Base-by-base conservation (phyloP, 331 rosid species). In the Acacia concinna region DNA sequence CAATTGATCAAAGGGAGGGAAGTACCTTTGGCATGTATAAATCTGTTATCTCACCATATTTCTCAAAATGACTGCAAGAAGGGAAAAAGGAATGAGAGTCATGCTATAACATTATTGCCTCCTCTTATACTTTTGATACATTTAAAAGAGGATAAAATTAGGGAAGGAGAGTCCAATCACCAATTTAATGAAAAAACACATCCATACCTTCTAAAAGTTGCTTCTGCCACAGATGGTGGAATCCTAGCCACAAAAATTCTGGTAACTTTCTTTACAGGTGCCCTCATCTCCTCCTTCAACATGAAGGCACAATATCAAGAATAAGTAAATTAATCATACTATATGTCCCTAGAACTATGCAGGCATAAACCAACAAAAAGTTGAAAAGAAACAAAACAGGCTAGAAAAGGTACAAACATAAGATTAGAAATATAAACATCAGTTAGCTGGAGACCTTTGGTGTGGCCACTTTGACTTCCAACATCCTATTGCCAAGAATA, bases 381-480 rank as follows among this genome's bases (percentile, higher is more conserved):
- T 3, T 23, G 6, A 51, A 30, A 14, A 28, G 10, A 47, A 27
- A 82, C 17, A 41, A 62, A 31, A 27, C 31, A 77, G 54, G 59
- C 74, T 32, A 57, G 20, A 69, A 30, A 46, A 76, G 38, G 35
- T 40, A 40, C 0, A 17, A 38, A 63, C 54, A 47, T 3, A 20
- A 46, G 68, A 32, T 57, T 56, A 41, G 68, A 32, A 23, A 34
- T 41, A 67, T 35, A 32, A 46, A 57, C 15, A 71, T 30, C 71
- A 27, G 28, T 28, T 77, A 37, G 54, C n/a, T 37, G 38, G 60
- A 28, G 82, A 96, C 99, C 97, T 96, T 96, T n/a, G 99, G 99
- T 1, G 99, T 96, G 30, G 99, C 99, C 77, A 96, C 94, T 93
- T 93, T 96, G 79, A 96, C 97, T 91, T 96, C 98, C 85, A 96